Base-by-base conservation (phyloP, 495 filamentous ascomycete genomes). In the Rostrohypoxylon terebratum region DNA sequence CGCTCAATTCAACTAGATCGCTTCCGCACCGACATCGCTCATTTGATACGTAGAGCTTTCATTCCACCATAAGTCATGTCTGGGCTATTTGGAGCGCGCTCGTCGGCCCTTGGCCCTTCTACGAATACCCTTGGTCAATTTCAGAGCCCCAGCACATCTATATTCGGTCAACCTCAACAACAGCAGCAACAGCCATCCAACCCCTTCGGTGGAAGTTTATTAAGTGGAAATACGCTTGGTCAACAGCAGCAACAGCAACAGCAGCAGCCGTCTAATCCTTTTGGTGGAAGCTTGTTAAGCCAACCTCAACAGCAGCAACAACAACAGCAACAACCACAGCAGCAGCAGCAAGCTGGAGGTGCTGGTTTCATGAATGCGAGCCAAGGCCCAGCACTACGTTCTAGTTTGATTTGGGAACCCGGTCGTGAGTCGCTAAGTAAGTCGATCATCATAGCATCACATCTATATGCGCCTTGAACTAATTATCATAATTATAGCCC, bases 371-470 rank as follows among this genome's bases (percentile, higher is more conserved):
- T 83, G 76, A 78, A 78, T 73, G 51, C 81, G 64, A 76, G 75
- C 63, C 66, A 79, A 63, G 62, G 50, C n/a, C 28, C 74, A 59
- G 66, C 76, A 59, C 81, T 79, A 67, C 76, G 82, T 47, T 79
- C 77, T 25, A 80, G 77, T 45, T 79, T 81, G 38, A 76, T 86
- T 59, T 86, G 84, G 84, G 81, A 85, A 51, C 84, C 84, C 8
- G 79, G 80, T 20, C 81, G 81, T 68, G 80, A 80, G 33, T 79
- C 80, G 45, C 71, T 77, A 28, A 80, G 83, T 86, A 80, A 28
- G 82, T 78, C 44, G 48, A 23, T 25, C 59, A 33, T n/a, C n/a
- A 20, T 18, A 33, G 10, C 20, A 18, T 6, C 6, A 16, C 3
- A 16, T 36, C 18, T 5, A 40, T 50, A 10, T n/a, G 31, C 1